Evolutionary conservation across 192 early-diverging fungal species (phyloP), one percentile per base, ranked within the genome.

Genomic region (Linnemannia schmuckeri): DNA sequence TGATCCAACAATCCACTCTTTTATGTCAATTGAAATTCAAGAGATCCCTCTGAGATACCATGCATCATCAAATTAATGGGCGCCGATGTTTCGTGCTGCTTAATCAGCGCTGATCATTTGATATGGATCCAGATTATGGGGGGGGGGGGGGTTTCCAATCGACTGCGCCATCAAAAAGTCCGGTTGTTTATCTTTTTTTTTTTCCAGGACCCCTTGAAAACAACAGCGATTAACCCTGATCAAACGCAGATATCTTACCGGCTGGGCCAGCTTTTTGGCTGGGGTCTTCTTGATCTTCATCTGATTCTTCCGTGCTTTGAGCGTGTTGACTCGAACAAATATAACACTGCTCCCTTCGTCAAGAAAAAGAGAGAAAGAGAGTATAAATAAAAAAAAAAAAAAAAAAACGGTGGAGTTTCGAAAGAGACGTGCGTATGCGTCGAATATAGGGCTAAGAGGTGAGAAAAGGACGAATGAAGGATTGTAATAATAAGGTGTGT

Each of bases 201-300:
- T 71, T 71, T 71, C 18, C 38, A 8, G 12, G 41, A n/a, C 12
- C 27, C 47, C 22, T 20, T 46, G 38, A 44, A 9, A n/a, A 22
- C 18, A 4, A 9, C 61, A 52, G 35, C 6, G 42, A 68, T 55
- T 15, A 57, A 63, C 5, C 20, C 9, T 2, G 75, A 38, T 37
- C 49, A 35, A 66, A 18, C n/a, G n/a, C 27, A 20, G 41, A 63
- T 35, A 44, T 41, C 78, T 91, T 93, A 94, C 94, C 89, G 92
- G 82, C 20, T 92, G 88, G 30, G 91, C 82, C 77, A 94, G 81
- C 82, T 91, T 92, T 81, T 93, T 94, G 44, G 91, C 92, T 68
- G 93, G 92, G 24, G 89, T 88, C 83, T 93, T 94, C 87, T 90
- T 94, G 74, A 94, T 93, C 85, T 90, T 93, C 90, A 91, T 90